A percentile compares a stretch with the other conserved stretches of the same genome.
These are phyloP conservation scores for Rhizoclosmatium globosum DNA, from an alignment of 192 early-diverging fungal species.

Conservation along the genomic window DNA sequence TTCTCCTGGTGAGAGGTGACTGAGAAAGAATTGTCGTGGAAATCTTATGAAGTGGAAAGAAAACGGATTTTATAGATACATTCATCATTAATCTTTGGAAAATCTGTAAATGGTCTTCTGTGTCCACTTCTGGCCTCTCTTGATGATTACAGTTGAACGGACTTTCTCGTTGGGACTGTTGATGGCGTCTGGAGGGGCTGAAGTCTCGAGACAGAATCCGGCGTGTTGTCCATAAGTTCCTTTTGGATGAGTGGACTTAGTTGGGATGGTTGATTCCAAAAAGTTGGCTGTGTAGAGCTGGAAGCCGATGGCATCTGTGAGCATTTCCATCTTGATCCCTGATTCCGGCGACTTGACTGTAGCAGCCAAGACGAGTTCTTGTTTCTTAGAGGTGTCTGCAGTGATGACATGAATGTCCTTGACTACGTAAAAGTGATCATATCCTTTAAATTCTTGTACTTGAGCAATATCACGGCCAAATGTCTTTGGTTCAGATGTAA, in stretches of 20 bases:
- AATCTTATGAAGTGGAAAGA: no score
- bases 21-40: no score
- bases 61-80: no score
- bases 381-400: neutral
- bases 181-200: constrained; percentile 53
- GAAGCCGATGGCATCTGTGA: constrained; percentile 77
- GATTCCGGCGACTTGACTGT: constrained; percentile 62
- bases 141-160: constrained; percentile 39
- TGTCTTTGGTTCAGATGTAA: constrained; percentile 55
- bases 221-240: constrained; percentile 61
- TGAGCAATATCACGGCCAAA: constrained; percentile 62
- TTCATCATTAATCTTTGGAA: constrained; percentile 16
- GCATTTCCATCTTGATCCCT: constrained; percentile 68
- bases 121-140: constrained; percentile 41
- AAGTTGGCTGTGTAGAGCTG: constrained; percentile 89
- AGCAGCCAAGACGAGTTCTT: constrained; percentile 43
- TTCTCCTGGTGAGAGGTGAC: no score
- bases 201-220: constrained; percentile 71
- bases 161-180: constrained; percentile 43
- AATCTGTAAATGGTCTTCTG: constrained; percentile 48
- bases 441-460: constrained; percentile 70
- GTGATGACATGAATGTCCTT: neutral
- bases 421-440: constrained; percentile 82
- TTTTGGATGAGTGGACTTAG: constrained; percentile 50
- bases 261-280: constrained; percentile 58